Evolutionary conservation across 352 stramenopile genomes (phyloP).

Genomic region (Pythium scleroteichum): DNA sequence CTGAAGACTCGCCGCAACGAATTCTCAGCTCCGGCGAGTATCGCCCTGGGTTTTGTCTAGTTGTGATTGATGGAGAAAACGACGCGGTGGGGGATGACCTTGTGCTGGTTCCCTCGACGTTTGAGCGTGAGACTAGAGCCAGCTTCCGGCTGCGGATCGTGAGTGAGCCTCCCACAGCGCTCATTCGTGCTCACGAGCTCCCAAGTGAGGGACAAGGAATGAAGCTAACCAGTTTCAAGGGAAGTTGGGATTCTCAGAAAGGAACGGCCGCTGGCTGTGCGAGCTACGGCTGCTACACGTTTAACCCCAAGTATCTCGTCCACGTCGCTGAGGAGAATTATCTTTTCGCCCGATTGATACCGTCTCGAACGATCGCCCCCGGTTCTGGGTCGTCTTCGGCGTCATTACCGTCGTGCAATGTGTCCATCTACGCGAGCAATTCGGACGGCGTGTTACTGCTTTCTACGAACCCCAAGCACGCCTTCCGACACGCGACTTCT

Average conservation of each 20-base stretch:
- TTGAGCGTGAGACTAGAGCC: slow-evolving; percentile 42
- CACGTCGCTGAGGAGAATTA: slow-evolving; percentile 50
- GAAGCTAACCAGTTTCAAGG: slow-evolving; percentile 38
- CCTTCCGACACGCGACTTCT: slow-evolving; percentile 56
- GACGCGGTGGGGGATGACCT: slow-evolving; percentile 25
- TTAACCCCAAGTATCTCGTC: slow-evolving; percentile 80
- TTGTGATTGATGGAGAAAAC: slow-evolving; percentile 40
- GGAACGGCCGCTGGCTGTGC: slow-evolving; percentile 73
- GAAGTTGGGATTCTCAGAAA: slow-evolving; percentile 50
- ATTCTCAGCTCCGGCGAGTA: slow-evolving; percentile 80
- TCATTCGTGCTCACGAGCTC: slow-evolving; percentile 38
- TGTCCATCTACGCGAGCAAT: slow-evolving; percentile 70
- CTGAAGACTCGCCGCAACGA: slow-evolving; percentile 22
- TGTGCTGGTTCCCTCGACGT: slow-evolving; percentile 78
- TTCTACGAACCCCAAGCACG: slow-evolving; percentile 57
- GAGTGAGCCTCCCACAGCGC: slow-evolving; percentile 48
- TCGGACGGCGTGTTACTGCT: slow-evolving; percentile 56
- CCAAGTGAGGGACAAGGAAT: slow-evolving; percentile 59
- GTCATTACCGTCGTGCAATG: slow-evolving; percentile 55
- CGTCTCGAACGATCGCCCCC: slow-evolving; percentile 26
- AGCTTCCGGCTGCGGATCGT: slow-evolving; percentile 63
- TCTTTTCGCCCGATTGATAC: slow-evolving; percentile 57
- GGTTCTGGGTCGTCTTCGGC: slow-evolving; percentile 13
- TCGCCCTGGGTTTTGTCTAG: slow-evolving; percentile 72
- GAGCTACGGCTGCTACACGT: slow-evolving; percentile 82